Evolutionary conservation across 2,329 filamentous ascomycete species (phyloP).

Genomic region (Paecilomyces sp.): DNA sequence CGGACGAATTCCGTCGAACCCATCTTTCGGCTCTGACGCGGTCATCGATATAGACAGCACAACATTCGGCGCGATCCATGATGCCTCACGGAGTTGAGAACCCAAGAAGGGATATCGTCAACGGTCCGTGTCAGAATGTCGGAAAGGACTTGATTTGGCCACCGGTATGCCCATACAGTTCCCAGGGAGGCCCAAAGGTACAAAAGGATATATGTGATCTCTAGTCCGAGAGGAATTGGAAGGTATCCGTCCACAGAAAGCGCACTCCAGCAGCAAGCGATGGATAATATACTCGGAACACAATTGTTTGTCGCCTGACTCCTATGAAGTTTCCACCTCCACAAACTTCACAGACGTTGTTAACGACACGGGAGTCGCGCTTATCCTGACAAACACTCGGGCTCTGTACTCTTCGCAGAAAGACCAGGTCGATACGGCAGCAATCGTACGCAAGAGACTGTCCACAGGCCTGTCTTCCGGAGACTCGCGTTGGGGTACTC

Average conservation of each 20-base stretch:
- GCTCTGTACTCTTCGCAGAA: background rate
- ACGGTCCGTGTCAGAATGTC: background rate
- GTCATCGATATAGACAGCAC: constrained; percentile 41
- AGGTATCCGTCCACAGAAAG: background rate
- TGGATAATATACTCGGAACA: background rate
- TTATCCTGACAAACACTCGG: background rate
- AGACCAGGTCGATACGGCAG: background rate
- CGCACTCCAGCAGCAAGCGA: background rate
- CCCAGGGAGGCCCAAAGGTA: background rate
- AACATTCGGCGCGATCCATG: constrained; percentile 37
- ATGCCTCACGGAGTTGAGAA: constrained; percentile 6
- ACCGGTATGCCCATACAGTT: background rate
- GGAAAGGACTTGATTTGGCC: background rate
- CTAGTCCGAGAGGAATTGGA: background rate
- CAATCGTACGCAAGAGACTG: background rate
- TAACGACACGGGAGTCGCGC: background rate
- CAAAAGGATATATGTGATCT: background rate
- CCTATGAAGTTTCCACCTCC: background rate
- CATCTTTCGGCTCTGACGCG: constrained; percentile 38
- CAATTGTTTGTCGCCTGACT: background rate
- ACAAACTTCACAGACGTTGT: background rate
- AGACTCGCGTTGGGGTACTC: background rate
- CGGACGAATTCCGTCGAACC: constrained; percentile 28
- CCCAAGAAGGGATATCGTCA: background rate
- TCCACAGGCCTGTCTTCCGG: background rate